Conservation (phyloP, 2,329 filamentous ascomycete genomes). For the Aspergillus sp. region DNA sequence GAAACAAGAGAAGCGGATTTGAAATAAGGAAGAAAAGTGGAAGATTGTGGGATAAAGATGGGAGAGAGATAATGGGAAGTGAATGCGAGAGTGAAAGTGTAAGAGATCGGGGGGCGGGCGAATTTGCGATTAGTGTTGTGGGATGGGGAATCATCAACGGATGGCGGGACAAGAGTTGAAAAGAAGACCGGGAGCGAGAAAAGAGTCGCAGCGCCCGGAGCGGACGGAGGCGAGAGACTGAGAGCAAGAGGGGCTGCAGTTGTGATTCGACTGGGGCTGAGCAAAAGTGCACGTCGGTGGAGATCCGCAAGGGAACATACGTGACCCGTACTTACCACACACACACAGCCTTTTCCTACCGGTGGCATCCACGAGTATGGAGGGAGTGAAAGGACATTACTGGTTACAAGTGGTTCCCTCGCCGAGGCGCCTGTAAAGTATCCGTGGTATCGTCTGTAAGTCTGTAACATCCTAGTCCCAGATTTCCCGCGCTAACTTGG, state of each 20-base stretch:
- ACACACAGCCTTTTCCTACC: not conserved
- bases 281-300: conserved; percentile 22
- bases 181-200: conserved; percentile 25
- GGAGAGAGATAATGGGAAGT: conserved; percentile 3
- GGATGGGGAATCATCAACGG: conserved; percentile 28
- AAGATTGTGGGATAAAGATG: conserved; percentile 9
- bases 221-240: conserved; percentile 26
- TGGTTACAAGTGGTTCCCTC: not conserved
- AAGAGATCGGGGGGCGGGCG: conserved; percentile 9
- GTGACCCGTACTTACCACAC: conserved; percentile 8
- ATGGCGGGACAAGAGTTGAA: conserved; percentile 29
- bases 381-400: not conserved
- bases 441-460: conserved; percentile 8
- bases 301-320: conserved; percentile 18
- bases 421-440: not conserved
- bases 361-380: not conserved
- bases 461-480: conserved; percentile 14
- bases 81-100: conserved; percentile 13
- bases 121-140: conserved; percentile 24
- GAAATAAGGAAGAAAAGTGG: conserved; percentile 9
- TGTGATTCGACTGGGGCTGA: conserved; percentile 32
- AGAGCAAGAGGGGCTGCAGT: conserved; percentile 30
- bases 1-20: conserved; percentile 17
- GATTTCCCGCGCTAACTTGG: conserved; percentile 18
- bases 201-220: conserved; percentile 21